Evolutionary conservation across 306 rosid species (phyloP).

Genomic region (Arachis stenosperma): DNA sequence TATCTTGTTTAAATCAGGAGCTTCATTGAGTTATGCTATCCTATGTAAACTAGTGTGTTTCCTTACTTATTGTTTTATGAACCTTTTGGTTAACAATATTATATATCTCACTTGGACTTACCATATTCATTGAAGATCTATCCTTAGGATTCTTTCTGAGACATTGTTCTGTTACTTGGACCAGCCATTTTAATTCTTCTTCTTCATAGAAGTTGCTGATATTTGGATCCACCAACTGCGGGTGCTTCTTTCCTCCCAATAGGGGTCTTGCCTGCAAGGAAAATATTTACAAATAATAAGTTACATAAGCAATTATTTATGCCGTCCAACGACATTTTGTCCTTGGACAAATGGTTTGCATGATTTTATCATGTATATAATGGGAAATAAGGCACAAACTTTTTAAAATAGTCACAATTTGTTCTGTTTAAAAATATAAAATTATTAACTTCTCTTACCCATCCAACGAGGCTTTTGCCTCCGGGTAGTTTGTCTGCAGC

Average conservation of each 20-base stretch:
- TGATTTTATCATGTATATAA: conserved; percentile 10
- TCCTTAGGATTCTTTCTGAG: conserved; percentile 52
- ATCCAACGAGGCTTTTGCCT: conserved; percentile 44
- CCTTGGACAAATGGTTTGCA: neutral
- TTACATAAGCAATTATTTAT: neutral
- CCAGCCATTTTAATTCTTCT: conserved; percentile 43
- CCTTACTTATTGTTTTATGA: conserved; percentile 13
- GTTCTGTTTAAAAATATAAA: conserved; percentile 2
- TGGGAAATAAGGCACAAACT: neutral
- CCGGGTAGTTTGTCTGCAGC: conserved; percentile 38
- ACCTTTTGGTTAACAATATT: conserved; percentile 15
- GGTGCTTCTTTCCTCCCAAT: conserved; percentile 47
- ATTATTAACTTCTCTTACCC: conserved; percentile 47
- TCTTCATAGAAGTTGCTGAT: conserved; percentile 48
- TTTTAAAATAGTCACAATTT: neutral
- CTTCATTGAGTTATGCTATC: neutral
- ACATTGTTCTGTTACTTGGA: conserved; percentile 53
- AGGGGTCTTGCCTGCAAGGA: conserved; percentile 49
- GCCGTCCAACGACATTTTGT: neutral
- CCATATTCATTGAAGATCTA: conserved; percentile 50
- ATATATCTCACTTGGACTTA: conserved; percentile 37
- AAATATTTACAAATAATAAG: neutral
- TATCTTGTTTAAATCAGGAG: neutral
- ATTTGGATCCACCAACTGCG: conserved; percentile 45
- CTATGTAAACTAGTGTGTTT: neutral